A percentile compares a stretch with the other conserved stretches of the same genome.
Evolutionary conservation across 139 green algal species (phyloP).

Genomic region (Pleodorina starrii): DNA sequence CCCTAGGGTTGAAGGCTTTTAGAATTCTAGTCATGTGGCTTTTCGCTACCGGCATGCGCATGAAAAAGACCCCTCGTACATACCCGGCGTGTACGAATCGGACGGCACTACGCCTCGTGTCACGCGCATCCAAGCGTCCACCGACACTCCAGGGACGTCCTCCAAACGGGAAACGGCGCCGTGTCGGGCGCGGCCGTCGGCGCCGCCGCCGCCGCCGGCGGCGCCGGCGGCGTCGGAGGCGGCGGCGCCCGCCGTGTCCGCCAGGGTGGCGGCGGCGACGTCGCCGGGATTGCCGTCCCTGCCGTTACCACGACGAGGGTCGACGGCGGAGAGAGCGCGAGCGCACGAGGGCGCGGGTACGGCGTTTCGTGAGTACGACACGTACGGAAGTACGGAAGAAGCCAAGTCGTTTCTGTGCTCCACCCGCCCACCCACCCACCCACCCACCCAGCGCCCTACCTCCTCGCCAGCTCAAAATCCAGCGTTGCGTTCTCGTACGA

Average conservation of each 20-base stretch:
- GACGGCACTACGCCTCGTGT: conserved; percentile 59
- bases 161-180: conserved; percentile 34
- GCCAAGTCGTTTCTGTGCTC: no score
- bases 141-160: conserved; percentile 71
- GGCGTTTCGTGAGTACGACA: no score
- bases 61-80: no score
- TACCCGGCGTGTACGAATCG: conserved; percentile 71
- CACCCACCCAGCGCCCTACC: no score
- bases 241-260: background rate
- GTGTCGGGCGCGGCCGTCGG: background rate
- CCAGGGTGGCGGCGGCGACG: background rate
- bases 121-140: conserved; percentile 68
- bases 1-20: no score
- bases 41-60: no score
- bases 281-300: conserved; percentile 12
- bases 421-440: no score
- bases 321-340: no score
- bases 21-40: no score
- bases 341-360: no score
- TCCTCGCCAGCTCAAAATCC: conserved; percentile 52
- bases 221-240: background rate
- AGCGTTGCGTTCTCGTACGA: conserved; percentile 68
- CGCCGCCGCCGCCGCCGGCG: background rate
- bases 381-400: no score
- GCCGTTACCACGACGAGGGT: background rate